Evolutionary conservation across 2,329 filamentous ascomycete species (phyloP).

Genomic region (Aspergillus intermedius): DNA sequence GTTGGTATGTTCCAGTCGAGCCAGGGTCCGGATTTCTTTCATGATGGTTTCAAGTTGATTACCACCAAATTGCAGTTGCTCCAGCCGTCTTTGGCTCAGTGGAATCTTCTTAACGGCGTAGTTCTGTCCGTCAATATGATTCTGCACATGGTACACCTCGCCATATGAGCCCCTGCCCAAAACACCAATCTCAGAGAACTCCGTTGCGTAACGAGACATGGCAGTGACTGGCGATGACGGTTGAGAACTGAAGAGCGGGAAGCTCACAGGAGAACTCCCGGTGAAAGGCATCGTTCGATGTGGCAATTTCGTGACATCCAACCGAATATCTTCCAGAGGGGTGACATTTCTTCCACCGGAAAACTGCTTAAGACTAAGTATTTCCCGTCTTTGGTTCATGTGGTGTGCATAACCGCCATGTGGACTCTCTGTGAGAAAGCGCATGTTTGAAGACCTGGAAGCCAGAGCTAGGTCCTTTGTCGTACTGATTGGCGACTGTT

Average conservation of each 20-base stretch:
- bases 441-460: conserved; percentile 13
- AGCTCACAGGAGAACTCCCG: conserved; percentile 26
- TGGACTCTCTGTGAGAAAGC: conserved; percentile 10
- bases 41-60: conserved; percentile 52
- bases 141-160: conserved; percentile 55
- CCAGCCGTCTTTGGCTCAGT: conserved; percentile 47
- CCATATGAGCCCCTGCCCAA: conserved; percentile 62
- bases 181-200: conserved; percentile 49
- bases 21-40: conserved; percentile 56
- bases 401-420: conserved; percentile 8
- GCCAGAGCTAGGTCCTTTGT: conserved; percentile 17
- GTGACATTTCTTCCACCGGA: conserved; percentile 12
- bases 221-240: conserved; percentile 16
- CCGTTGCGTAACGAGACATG: conserved; percentile 42
- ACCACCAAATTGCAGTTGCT: conserved; percentile 47
- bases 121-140: conserved; percentile 54
- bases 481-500: conserved; percentile 14
- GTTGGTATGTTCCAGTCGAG: conserved; percentile 57
- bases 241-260: conserved; percentile 24
- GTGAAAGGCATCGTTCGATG: conserved; percentile 18
- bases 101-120: conserved; percentile 64
- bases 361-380: conserved; percentile 13
- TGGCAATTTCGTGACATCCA: conserved; percentile 17
- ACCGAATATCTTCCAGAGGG: conserved; percentile 17
- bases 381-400: conserved; percentile 4